Conservation (phyloP, 441 rosid species). For the Pelargonium cotyledonis region DNA sequence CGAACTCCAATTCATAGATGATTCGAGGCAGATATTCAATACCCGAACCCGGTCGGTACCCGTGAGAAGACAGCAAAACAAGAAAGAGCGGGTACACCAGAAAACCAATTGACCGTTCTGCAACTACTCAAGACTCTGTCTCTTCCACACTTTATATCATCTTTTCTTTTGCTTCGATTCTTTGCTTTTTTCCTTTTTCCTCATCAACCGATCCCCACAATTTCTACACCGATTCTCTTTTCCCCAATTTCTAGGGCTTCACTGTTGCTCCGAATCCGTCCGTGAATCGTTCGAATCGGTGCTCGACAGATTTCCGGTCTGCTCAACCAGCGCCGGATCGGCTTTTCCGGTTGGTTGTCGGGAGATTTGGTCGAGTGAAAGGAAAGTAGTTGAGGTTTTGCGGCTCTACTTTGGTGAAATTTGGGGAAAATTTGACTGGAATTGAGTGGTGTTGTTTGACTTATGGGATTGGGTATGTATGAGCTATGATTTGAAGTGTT, state of each 20-base stretch:
- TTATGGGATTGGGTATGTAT: neutral
- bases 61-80: neutral
- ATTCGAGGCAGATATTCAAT: too few species aligned
- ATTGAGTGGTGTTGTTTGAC: neutral
- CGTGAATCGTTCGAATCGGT: neutral
- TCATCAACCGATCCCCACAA: neutral
- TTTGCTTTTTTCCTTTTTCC: neutral
- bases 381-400: too few species aligned
- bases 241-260: neutral
- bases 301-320: too few species aligned
- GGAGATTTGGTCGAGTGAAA: neutral
- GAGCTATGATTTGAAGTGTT: neutral
- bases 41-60: too few species aligned
- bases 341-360: neutral
- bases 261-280: neutral
- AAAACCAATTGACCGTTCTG: neutral
- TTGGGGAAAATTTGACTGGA: neutral
- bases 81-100: neutral
- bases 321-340: neutral
- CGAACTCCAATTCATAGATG: too few species aligned
- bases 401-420: too few species aligned
- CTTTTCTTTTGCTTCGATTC: neutral
- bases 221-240: neutral
- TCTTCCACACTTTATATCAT: neutral
- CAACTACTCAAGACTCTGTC: neutral